Percentiles rank a stretch among this genome's conserved stretches.
Evolutionary conservation across 202 grass and related monocot species (phyloP).

Genomic region (Dendrocalamus latiflorus): DNA sequence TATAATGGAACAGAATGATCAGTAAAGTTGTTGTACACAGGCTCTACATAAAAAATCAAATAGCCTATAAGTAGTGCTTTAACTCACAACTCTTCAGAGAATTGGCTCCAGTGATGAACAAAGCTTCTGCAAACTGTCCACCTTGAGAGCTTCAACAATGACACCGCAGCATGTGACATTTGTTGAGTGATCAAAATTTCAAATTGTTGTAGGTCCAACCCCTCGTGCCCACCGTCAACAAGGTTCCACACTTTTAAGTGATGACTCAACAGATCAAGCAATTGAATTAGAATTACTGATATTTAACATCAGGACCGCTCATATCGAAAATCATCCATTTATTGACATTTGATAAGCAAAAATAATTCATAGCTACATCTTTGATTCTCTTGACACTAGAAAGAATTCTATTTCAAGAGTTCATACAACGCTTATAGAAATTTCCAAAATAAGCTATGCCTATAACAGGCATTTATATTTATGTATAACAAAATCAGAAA

Average conservation of each 20-base stretch:
- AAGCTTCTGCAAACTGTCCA: conserved; percentile 80
- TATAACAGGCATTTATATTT: background rate
- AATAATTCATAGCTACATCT: background rate
- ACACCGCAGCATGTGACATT: conserved; percentile 42
- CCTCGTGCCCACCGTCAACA: too few species aligned
- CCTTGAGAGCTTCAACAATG: conserved; percentile 77
- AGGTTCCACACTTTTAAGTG: background rate
- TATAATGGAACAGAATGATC: too few species aligned
- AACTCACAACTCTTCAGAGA: conserved; percentile 78
- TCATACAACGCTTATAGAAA: background rate
- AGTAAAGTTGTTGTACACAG: too few species aligned
- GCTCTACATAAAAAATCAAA: too few species aligned
- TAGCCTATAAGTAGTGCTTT: too few species aligned
- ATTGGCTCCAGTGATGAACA: conserved; percentile 89
- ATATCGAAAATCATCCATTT: background rate
- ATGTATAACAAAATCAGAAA: background rate
- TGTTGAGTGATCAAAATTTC: too few species aligned
- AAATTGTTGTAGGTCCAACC: too few species aligned
- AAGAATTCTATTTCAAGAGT: background rate
- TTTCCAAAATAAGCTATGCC: background rate
- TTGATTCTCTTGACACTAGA: background rate
- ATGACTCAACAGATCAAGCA: background rate
- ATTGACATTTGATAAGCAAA: background rate
- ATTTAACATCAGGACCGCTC: background rate
- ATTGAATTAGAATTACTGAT: background rate